A percentile compares a stretch with the other conserved stretches of the same genome.
phyloP scores from a whole-genome alignment of 2,329 filamentous ascomycete genomes.

The Scedosporium minutisporum region DNA sequence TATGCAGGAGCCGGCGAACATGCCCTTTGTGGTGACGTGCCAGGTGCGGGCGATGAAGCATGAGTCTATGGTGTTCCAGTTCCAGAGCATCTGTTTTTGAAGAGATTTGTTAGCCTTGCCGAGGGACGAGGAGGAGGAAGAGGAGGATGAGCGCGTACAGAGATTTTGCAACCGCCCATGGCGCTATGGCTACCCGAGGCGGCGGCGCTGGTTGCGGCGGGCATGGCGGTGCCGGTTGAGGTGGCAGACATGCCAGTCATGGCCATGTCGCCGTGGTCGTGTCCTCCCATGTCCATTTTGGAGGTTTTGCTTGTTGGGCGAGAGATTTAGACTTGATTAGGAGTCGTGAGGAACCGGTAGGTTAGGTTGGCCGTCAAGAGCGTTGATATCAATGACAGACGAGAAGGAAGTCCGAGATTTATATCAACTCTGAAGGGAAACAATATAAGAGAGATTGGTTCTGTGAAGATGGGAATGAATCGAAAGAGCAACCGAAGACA shows the following conservation, averaged over 20 bases:
- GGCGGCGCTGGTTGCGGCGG: conserved; percentile 9
- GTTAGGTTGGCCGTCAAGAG: conserved; percentile 8
- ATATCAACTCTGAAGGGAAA: background rate
- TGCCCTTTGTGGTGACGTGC: conserved; percentile 58
- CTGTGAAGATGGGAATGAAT: conserved; percentile 9
- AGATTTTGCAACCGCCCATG: conserved; percentile 28
- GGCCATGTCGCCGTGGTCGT: background rate
- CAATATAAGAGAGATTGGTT: background rate
- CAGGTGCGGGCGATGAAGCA: conserved; percentile 64
- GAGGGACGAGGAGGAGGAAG: background rate
- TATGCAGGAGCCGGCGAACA: conserved; percentile 75
- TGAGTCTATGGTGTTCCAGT: conserved; percentile 62
- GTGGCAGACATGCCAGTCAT: conserved; percentile 9
- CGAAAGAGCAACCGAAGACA: conserved; percentile 39
- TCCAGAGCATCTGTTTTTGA: conserved; percentile 61
- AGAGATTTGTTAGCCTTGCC: conserved; percentile 3
- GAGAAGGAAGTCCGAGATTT: background rate
- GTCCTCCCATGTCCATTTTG: conserved; percentile 4
- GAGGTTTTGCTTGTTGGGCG: conserved; percentile 7
- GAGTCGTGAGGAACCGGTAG: conserved; percentile 12
- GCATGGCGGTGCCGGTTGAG: conserved; percentile 8
- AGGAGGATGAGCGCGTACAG: conserved; percentile 23
- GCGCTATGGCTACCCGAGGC: conserved; percentile 8
- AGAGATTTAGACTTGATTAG: conserved; percentile 9
- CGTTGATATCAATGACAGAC: too few species aligned